Percentiles rank a stretch among this genome's conserved stretches.
phyloP scores from a whole-genome alignment of 352 stramenopile genomes.

The Globisporangium viniferum region DNA sequence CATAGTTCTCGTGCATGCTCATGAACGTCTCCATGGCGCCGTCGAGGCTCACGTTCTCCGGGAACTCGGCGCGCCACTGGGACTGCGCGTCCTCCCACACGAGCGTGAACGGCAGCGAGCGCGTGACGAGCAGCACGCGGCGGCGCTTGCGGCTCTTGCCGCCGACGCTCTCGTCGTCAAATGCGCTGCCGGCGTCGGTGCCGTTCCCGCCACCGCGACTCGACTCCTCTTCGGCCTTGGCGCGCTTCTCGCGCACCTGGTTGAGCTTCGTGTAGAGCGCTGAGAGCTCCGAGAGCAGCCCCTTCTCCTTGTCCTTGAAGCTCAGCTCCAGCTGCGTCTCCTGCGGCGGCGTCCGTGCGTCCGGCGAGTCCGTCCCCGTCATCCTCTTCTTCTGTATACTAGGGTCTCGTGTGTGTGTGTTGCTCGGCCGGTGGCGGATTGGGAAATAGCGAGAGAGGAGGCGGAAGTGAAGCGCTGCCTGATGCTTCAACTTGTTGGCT shows the following conservation, averaged over 20 bases:
- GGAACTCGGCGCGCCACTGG: constrained; percentile 80
- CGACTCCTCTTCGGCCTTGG: constrained; percentile 62
- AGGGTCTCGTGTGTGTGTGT: background rate
- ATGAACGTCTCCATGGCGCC: constrained; percentile 78
- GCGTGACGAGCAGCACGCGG: constrained; percentile 73
- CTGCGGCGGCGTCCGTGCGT: background rate
- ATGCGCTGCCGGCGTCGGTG: constrained; percentile 18
- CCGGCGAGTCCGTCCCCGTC: constrained; percentile 12
- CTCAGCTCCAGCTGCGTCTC: constrained; percentile 7
- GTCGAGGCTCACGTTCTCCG: constrained; percentile 66
- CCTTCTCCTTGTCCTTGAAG: constrained; percentile 73
- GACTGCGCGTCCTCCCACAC: constrained; percentile 77
- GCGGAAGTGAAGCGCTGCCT: background rate
- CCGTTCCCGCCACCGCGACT: constrained; percentile 15
- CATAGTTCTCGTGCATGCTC: constrained; percentile 72
- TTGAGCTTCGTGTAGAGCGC: constrained; percentile 81
- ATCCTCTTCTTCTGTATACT: background rate
- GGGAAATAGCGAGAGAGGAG: background rate
- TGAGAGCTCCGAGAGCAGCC: constrained; percentile 66
- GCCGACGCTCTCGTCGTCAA: constrained; percentile 23
- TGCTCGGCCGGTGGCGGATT: background rate
- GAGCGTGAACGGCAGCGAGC: constrained; percentile 72
- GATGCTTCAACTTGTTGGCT: background rate
- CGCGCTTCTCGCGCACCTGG: constrained; percentile 76
- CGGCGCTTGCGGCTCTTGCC: constrained; percentile 37